Evolutionary conservation across 2,329 filamentous ascomycete species (phyloP), one percentile per base, ranked within the genome.

Genomic region (Berkeleyomyces basicola): DNA sequence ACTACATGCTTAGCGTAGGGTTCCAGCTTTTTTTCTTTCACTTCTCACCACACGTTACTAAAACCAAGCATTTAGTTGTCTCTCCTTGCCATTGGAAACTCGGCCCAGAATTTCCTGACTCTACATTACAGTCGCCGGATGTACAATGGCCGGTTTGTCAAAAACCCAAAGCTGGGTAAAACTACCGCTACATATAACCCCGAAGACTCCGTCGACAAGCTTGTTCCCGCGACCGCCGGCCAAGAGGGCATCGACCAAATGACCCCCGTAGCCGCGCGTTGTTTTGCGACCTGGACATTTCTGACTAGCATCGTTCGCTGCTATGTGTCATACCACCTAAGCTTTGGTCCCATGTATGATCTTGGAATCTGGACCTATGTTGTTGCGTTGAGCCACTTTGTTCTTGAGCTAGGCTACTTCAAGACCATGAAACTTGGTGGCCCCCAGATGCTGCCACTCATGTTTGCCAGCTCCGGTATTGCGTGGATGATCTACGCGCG

Each of bases 271-370:
- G 85, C 84, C 9, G 85, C 85, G 36, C 85, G 89, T 66, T 84
- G 89, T 23, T 95, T 95, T 72, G 90, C 87, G 61, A 93, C 88
- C 39, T 96, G 90, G 85, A 95, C 91, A 0, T 79, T 92, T 64
- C 78, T 95, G 64, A 85, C 87, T 4, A 82, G 84, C 64, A 76
- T 95, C 59, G 80, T 95, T 53, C 83, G 91, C 61, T 76, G 90
- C 67, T 95, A 95, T 70, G 88, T 89, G 3, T 88, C 88, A 42
- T 95, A 95, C 75, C 79, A 95, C 72, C 82, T 95, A 66, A 78
- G 83, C 67, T 79, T 89, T 65, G 81, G 82, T 0, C 79, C 81
- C 53, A 78, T 91, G 62, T 96, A 95, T 73, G 82, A 93, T 71
- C 77, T 96, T 64, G 86, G 86, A 14, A 76, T 93, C 67, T 88